Base-by-base conservation (phyloP, 345 rosid genomes). In the Schrenkiella parvula region DNA sequence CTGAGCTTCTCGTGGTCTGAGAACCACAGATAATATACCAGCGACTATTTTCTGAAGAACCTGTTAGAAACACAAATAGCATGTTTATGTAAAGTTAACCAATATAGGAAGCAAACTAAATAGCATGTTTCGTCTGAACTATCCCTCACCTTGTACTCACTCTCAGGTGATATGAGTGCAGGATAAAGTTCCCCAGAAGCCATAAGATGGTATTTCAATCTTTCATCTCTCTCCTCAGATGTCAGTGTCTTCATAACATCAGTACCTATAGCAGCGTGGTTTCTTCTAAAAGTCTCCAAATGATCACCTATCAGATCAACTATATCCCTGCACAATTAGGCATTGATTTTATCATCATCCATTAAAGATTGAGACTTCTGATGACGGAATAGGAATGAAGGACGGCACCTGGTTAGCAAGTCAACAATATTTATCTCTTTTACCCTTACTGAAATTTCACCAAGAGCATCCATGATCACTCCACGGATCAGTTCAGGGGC, bases 61-160 rank as follows among this genome's bases (percentile, higher is more conserved):
- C 98, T 93, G 64, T 77, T 29, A 63, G 42, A 35, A 39, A 25
- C 55, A 57, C 22, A 62, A 53, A 42, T 3, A 44, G 44, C 50
- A 26, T 31, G 29, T 77, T n/a, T 59, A 29, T 23, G 41, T 39
- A 64, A 58, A 15, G 60, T 14, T 53, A 65, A 75, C 26, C 21
- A 61, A 68, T 52, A 43, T 32, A 37, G 34, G 41, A 55, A n/a
- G n/a, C 54, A 70, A 58, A 41, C 44, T 26, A 38, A 48, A 18
- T 46, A 51, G 23, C 32, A 15, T 3, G 2, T 64, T 50, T 65
- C 64, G 64, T 68, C 41, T 38, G 76, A 80, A 84, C 60, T 43
- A 78, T 78, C 78, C 78, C 79, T 83, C 91, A 95, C 99, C 99
- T 92, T 92, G 91, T 92, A 90, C 92, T 95, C 99, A 84, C 92